Conservation (phyloP, 2,329 filamentous ascomycete genomes). For the Neurospora sp. region DNA sequence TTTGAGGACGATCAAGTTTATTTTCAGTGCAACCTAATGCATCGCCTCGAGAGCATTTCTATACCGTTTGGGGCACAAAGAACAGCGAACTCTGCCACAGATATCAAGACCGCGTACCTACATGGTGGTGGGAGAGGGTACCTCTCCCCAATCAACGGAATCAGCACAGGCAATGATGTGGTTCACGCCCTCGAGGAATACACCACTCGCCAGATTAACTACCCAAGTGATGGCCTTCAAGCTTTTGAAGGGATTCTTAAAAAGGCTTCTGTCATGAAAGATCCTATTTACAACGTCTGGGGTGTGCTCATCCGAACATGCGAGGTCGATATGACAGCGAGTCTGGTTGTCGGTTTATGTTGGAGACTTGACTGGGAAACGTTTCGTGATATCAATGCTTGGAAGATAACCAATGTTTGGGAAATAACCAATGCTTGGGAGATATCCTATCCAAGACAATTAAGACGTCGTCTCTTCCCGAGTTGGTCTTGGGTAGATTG, state of each 20-base stretch:
- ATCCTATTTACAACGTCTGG: neutral
- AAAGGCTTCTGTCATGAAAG: neutral
- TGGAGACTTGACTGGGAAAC: neutral
- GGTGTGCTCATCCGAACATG: neutral
- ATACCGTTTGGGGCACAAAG: neutral
- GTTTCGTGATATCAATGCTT: no score
- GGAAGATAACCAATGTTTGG: no score
- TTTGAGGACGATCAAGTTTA: slow-evolving; percentile 1
- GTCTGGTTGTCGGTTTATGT: neutral
- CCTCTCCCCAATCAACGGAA: neutral
- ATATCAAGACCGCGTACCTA: neutral
- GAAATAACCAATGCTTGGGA: neutral
- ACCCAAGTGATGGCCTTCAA: neutral
- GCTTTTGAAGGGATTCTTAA: neutral
- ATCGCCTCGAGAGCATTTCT: neutral
- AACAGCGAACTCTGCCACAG: neutral
- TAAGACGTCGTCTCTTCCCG: neutral
- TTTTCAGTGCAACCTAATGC: slow-evolving; percentile 3
- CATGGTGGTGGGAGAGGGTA: accelerated
- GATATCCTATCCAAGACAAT: neutral
- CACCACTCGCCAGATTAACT: accelerated
- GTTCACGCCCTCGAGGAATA: accelerated
- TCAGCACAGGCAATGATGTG: accelerated
- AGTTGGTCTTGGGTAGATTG: neutral
- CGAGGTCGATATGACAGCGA: neutral